A percentile compares a stretch with the other conserved stretches of the same genome.
These are phyloP conservation scores for Malassezia pachydermatis DNA, from an alignment of 1,284 basidiomycete species.

Conservation along the genomic window DNA sequence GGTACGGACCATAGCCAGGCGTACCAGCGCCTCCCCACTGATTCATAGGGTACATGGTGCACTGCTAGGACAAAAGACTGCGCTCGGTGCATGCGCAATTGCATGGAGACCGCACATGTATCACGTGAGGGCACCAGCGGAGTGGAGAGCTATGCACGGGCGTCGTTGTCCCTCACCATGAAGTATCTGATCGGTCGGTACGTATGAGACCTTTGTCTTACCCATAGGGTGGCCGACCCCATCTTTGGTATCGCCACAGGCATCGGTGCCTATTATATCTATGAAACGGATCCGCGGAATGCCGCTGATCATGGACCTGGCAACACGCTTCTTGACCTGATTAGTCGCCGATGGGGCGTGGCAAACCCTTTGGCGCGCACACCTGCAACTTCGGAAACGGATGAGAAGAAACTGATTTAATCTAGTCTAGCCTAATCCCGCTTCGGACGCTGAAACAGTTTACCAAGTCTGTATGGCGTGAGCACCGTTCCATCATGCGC, in stretches of 20 bases:
- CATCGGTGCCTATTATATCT: slow-evolving; percentile 39
- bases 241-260: slow-evolving; percentile 39
- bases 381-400: too few relatives aligned
- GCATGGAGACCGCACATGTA: neutral
- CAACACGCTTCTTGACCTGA: slow-evolving; percentile 26
- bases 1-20: slow-evolving; percentile 20
- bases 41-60: slow-evolving; percentile 35
- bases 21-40: slow-evolving; percentile 32
- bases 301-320: slow-evolving; percentile 28
- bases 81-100: neutral
- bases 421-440: too few relatives aligned
- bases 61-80: too few relatives aligned
- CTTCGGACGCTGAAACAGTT: neutral
- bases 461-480: neutral
- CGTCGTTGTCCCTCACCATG: slow-evolving; percentile 11
- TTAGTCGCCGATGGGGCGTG: slow-evolving; percentile 19
- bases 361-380: neutral
- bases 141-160: too few relatives aligned
- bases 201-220: neutral
- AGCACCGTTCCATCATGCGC: neutral
- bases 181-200: slow-evolving; percentile 23
- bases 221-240: slow-evolving; percentile 28
- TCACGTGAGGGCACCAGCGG: slow-evolving; percentile 12
- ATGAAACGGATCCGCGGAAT: slow-evolving; percentile 40
- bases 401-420: slow-evolving; percentile 1